A percentile compares a stretch with the other conserved stretches of the same genome.
phyloP scores from a whole-genome alignment of 169 alveolate genomes.

The Plasmodium berghei region DNA sequence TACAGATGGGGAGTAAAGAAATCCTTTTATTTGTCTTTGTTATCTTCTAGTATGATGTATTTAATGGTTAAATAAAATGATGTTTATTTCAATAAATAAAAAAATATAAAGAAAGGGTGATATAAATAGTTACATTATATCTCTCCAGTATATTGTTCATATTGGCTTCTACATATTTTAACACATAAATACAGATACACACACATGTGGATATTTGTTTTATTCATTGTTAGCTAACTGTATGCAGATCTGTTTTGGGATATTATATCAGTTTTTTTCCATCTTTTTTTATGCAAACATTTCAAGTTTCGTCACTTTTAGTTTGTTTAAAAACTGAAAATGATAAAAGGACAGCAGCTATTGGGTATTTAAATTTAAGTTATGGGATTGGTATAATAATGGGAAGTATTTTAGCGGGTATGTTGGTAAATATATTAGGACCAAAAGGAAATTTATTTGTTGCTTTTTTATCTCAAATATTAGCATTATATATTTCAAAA shows the following conservation, averaged over 20 bases:
- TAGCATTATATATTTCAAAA: slow-evolving; percentile 43
- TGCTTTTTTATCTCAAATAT: slow-evolving; percentile 38
- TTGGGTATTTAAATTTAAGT: slow-evolving; percentile 56
- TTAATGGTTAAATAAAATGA: slow-evolving; percentile 17
- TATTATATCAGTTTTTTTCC: slow-evolving; percentile 54
- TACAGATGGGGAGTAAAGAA: slow-evolving; percentile 70
- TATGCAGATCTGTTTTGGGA: slow-evolving; percentile 40
- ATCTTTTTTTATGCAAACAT: slow-evolving; percentile 67
- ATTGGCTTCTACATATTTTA: too few relatives aligned
- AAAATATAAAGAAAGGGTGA: background rate
- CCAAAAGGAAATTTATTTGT: slow-evolving; percentile 55
- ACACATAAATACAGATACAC: too few relatives aligned
- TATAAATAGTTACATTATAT: background rate
- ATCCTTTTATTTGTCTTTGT: slow-evolving; percentile 49
- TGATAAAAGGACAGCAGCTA: slow-evolving; percentile 52
- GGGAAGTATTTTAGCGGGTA: slow-evolving; percentile 53
- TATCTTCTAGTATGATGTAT: slow-evolving; percentile 61
- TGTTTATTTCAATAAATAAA: background rate
- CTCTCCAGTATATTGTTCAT: too few relatives aligned
- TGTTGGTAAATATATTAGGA: slow-evolving; percentile 41
- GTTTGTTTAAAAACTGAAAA: slow-evolving; percentile 57
- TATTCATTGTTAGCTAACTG: background rate
- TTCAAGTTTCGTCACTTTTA: slow-evolving; percentile 54
- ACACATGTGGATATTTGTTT: too few relatives aligned
- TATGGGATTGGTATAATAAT: slow-evolving; percentile 51